Evolutionary conservation across 768 basidiomycete genomes (phyloP).

Genomic region (Podaxis pistillaris): DNA sequence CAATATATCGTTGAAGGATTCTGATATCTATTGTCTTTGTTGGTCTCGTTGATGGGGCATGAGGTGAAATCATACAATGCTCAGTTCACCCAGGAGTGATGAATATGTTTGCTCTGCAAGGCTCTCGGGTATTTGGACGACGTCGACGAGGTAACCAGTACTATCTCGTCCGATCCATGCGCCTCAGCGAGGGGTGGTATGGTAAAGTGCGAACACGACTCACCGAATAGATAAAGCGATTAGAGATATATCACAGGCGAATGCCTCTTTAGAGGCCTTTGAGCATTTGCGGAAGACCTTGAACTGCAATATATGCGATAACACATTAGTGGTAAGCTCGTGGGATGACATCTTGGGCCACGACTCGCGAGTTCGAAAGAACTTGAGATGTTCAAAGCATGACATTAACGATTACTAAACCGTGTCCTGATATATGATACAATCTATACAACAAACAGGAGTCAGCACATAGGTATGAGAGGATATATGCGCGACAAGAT

Average conservation of each 20-base stretch:
- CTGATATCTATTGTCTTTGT: neutral
- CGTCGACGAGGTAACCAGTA: conserved; percentile 10
- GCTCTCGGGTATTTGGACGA: neutral
- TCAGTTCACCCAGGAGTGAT: neutral
- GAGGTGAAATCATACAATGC: neutral
- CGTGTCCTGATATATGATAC: neutral
- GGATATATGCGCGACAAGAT: neutral
- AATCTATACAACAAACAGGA: neutral
- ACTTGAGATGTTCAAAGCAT: neutral
- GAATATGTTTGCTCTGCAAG: conserved; percentile 1
- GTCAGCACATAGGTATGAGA: neutral
- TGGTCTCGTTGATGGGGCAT: neutral
- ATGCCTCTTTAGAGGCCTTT: neutral
- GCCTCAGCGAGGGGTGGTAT: neutral
- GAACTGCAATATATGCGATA: neutral
- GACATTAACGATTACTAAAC: conserved; percentile 1
- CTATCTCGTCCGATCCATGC: neutral
- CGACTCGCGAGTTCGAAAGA: neutral
- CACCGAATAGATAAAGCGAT: conserved; percentile 12
- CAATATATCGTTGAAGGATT: conserved; percentile 38
- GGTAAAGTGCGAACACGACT: neutral
- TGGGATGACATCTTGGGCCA: neutral
- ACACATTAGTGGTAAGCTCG: neutral
- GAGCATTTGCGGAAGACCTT: conserved; percentile 4
- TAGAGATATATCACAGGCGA: conserved; percentile 8